phyloP scores from a whole-genome alignment of 345 rosid species.

The Eucalyptus camaldulensis region DNA sequence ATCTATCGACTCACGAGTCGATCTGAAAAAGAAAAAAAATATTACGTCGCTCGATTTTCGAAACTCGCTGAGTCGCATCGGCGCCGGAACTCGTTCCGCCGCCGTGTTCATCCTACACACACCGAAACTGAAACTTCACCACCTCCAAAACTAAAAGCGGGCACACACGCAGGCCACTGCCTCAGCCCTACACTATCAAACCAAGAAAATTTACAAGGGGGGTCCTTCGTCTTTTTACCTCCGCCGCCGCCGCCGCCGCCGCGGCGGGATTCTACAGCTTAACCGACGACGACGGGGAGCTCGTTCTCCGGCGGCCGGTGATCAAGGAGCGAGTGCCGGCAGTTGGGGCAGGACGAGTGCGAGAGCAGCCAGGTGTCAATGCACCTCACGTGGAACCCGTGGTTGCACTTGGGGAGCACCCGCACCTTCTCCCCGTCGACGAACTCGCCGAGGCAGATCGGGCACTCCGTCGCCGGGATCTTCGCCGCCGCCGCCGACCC shows the following conservation, averaged over 20 bases:
- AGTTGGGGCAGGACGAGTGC: conserved; percentile 22
- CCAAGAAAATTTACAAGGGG: not conserved
- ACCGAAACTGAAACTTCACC: not conserved
- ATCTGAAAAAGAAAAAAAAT: not conserved
- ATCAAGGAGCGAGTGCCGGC: conserved; percentile 14
- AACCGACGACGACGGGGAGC: not conserved
- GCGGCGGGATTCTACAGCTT: not conserved
- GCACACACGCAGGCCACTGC: not conserved
- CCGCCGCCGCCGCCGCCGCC: not conserved
- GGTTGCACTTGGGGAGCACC: conserved; percentile 21
- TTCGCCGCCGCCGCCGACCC: not conserved
- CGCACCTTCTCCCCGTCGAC: conserved; percentile 15
- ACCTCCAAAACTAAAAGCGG: not conserved
- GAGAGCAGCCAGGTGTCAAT: conserved; percentile 16
- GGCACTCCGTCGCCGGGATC: conserved; percentile 11
- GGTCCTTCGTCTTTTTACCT: not conserved
- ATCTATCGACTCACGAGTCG: not conserved
- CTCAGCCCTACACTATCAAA: not conserved
- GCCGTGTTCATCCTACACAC: not conserved
- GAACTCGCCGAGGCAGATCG: conserved; percentile 25
- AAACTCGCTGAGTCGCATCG: not conserved
- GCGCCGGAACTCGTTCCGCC: not conserved
- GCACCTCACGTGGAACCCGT: conserved; percentile 17
- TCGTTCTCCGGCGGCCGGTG: not conserved
- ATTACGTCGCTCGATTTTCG: not conserved